phyloP scores from a whole-genome alignment of 805 yeast species.

The Candida golubevii region DNA sequence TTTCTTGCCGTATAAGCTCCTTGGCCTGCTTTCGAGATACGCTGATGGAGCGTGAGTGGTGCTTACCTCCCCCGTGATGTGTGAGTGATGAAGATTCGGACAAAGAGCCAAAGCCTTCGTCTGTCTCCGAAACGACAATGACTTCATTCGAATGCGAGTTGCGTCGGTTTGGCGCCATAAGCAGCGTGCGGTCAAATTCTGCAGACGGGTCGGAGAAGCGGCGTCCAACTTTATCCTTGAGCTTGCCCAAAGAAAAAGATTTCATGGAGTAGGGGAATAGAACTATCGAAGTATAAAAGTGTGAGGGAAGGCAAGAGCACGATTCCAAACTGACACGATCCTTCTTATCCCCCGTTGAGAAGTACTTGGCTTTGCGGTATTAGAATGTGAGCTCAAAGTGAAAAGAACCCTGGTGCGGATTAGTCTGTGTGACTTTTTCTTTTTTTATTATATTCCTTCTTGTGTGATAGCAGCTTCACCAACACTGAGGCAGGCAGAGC shows the following conservation, averaged over 20 bases:
- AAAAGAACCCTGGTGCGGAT: too few species aligned
- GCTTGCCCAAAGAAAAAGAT: slow-evolving; percentile 21
- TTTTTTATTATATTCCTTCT: too few species aligned
- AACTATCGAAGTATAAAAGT: neutral
- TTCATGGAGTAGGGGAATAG: slow-evolving; percentile 4
- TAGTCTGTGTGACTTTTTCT: too few species aligned
- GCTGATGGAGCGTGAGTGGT: slow-evolving; percentile 18
- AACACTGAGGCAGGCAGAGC: too few species aligned
- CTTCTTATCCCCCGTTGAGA: too few species aligned
- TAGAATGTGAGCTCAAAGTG: too few species aligned
- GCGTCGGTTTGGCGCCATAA: slow-evolving; percentile 15
- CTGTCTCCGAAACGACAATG: slow-evolving; percentile 19
- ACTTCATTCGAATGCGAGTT: slow-evolving; percentile 21
- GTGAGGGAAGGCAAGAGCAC: neutral
- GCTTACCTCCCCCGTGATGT: neutral
- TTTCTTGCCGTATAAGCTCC: slow-evolving; percentile 37
- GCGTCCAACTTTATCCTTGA: slow-evolving; percentile 26
- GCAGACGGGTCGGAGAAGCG: slow-evolving; percentile 24
- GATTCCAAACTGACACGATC: too few species aligned
- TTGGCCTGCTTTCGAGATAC: slow-evolving; percentile 28
- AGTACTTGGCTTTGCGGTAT: too few species aligned
- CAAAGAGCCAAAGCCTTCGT: neutral
- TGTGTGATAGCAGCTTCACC: too few species aligned
- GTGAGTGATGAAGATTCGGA: slow-evolving; percentile 4
- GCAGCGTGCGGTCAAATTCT: slow-evolving; percentile 17